Base-by-base conservation (phyloP, 768 basidiomycete species). In the Pisolithus sp. region DNA sequence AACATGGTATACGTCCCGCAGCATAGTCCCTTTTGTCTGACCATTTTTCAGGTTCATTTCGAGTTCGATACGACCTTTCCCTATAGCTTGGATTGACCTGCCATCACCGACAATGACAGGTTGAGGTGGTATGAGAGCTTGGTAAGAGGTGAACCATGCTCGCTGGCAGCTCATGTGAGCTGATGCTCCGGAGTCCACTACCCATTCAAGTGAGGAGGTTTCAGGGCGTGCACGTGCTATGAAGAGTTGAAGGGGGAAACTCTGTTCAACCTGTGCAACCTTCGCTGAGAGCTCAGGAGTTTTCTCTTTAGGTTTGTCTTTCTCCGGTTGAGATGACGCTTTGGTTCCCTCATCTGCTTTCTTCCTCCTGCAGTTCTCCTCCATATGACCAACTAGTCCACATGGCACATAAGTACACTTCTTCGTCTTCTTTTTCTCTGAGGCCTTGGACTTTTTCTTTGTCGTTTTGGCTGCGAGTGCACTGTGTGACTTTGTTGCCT, bases 1-100 rank as follows among this genome's bases (percentile, higher is more conserved):
- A 18, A 63, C 55, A 23, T 60, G 45, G 10, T 53, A 53, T 9
- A 53, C 20, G 31, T 49, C 48, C 7, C 20, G 23, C 6, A 54
- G 8, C 9, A 62, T 26, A 17, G 48, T 54, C 12, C 8, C 31
- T 4, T 23, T 18, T 9, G 34, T 46, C 7, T 42, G 1, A 7
- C 30, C 44, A 24, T 36, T 26, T 18, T 43, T 20, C 2, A 50
- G 3, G 4, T 50, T 13, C 4, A 50, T 20, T n/a, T 54, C 26
- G 6, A 46, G 12, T 7, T 28, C 34, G 4, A 54, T 28, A 17
- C 34, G 18, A 20, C 53, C 48, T 7, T 45, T 45, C 2, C 53
- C 53, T 21, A 18, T 39, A 5, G 43, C 48, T 5, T 34, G 44
- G 5, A 53, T 53, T 3, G 47, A 46, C 4, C 36, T 4, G 4